Percentiles rank a stretch among this genome's conserved stretches.
Conservation (phyloP, 1,284 basidiomycete genomes). For the Trametes versicolor region DNA sequence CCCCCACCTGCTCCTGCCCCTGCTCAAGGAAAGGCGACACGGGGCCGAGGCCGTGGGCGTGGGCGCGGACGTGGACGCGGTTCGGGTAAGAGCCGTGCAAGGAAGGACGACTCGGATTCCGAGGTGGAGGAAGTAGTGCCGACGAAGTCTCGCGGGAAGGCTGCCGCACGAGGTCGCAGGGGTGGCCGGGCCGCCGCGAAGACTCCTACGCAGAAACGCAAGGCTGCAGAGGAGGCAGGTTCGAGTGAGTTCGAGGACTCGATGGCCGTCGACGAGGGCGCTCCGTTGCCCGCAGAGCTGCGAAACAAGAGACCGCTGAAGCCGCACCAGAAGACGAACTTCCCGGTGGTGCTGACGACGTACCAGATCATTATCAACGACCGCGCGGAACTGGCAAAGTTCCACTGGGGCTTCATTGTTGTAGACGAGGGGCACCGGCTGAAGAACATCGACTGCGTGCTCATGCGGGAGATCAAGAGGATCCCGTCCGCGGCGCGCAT, state of each 20-base stretch:
- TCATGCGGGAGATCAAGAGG: conserved; percentile 92
- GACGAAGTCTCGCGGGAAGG: conserved; percentile 20
- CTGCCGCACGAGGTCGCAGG: conserved; percentile 31
- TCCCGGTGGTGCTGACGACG: conserved; percentile 89
- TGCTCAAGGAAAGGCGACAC: conserved; percentile 8
- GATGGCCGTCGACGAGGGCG: conserved; percentile 27
- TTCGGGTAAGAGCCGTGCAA: conserved; percentile 9
- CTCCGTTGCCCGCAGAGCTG: conserved; percentile 17
- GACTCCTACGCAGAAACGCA: conserved; percentile 23
- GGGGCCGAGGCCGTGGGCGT: conserved; percentile 25
- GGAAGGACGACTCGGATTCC: conserved; percentile 21
- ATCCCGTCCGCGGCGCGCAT: conserved; percentile 88
- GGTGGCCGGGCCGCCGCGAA: conserved; percentile 31
- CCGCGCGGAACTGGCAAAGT: conserved; percentile 69
- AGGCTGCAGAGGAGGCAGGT: conserved; percentile 32
- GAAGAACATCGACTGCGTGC: conserved; percentile 92
- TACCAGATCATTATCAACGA: conserved; percentile 96
- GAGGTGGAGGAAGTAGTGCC: conserved; percentile 14
- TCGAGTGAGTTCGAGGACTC: conserved; percentile 33
- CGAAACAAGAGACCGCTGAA: conserved; percentile 32
- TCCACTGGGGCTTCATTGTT: conserved; percentile 93
- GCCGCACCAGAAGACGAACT: conserved; percentile 51
- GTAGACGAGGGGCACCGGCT: conserved; percentile 96
- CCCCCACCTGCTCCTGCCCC: conserved; percentile 4
- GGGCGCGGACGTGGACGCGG: conserved; percentile 28